Conservation (phyloP, 352 stramenopile species). For the Globisporangium spinosum region DNA sequence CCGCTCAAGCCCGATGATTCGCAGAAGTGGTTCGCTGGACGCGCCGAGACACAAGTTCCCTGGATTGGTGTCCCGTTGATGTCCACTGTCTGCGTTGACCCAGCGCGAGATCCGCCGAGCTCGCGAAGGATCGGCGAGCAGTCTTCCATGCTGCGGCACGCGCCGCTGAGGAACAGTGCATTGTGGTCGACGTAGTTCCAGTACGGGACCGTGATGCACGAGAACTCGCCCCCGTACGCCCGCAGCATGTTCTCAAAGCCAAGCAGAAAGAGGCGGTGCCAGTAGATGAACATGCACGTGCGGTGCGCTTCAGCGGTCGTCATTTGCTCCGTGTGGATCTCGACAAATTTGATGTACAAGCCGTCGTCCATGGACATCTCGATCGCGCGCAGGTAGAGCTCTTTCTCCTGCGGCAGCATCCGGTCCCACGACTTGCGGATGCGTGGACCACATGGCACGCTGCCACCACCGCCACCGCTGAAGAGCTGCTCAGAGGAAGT, state of each 20-base stretch:
- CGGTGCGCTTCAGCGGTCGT: conserved; percentile 74
- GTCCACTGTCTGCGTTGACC: conserved; percentile 30
- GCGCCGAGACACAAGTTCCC: conserved; percentile 47
- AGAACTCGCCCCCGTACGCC: conserved; percentile 68
- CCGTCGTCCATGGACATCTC: conserved; percentile 74
- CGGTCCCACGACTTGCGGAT: conserved; percentile 78
- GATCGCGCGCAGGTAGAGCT: conserved; percentile 72
- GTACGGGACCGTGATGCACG: conserved; percentile 86
- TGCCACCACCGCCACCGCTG: background rate
- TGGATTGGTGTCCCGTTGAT: conserved; percentile 70
- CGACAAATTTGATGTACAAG: conserved; percentile 84
- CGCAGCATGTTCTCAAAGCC: conserved; percentile 87
- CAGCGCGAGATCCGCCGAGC: conserved; percentile 53
- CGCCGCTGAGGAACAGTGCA: conserved; percentile 54
- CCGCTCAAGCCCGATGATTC: conserved; percentile 46
- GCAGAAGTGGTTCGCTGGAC: conserved; percentile 72
- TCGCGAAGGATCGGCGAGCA: conserved; percentile 71
- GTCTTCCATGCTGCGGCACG: conserved; percentile 65
- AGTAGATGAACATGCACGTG: conserved; percentile 89
- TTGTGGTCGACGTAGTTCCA: conserved; percentile 88
- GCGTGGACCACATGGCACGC: conserved; percentile 46
- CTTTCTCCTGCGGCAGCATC: conserved; percentile 55
- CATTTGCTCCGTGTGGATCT: conserved; percentile 87
- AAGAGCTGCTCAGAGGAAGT: conserved; percentile 13
- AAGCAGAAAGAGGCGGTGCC: conserved; percentile 76